A percentile compares a stretch with the other conserved stretches of the same genome.
phyloP scores from a whole-genome alignment of 1,139 yeast genomes.

The Zygotorulaspora mrakii region DNA sequence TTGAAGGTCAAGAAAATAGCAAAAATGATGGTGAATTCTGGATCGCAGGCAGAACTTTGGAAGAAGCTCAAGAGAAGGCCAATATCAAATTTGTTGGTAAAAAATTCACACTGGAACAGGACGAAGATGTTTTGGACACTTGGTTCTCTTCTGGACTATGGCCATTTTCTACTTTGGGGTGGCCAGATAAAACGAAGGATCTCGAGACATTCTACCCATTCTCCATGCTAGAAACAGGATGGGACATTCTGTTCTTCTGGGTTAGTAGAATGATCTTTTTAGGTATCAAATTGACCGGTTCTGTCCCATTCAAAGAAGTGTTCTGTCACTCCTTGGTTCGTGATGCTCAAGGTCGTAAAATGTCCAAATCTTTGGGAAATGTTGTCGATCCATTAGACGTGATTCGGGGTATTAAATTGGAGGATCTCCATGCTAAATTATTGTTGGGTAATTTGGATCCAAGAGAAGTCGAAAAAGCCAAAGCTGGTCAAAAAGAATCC shows the following conservation, averaged over 20 bases:
- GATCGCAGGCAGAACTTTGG: slow-evolving; percentile 83
- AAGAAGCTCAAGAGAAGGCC: slow-evolving; percentile 85
- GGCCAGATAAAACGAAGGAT: slow-evolving; percentile 83
- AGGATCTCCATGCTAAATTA: slow-evolving; percentile 75
- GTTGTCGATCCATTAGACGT: slow-evolving; percentile 96
- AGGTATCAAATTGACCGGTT: slow-evolving; percentile 85
- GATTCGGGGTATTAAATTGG: slow-evolving; percentile 78
- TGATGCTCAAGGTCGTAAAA: slow-evolving; percentile 98
- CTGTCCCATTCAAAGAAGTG: slow-evolving; percentile 90
- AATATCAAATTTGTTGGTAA: slow-evolving; percentile 63
- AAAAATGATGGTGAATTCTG: slow-evolving; percentile 63
- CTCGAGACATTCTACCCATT: slow-evolving; percentile 79
- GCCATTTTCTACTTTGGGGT: slow-evolving; percentile 95
- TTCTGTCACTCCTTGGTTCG: slow-evolving; percentile 98
- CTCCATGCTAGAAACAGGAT: slow-evolving; percentile 94
- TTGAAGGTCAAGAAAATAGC: slow-evolving; percentile 66
- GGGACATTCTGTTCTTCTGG: slow-evolving; percentile 99
- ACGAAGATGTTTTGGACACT: slow-evolving; percentile 96
- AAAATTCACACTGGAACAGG: slow-evolving; percentile 79
- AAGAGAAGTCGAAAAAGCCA: slow-evolving; percentile 81
- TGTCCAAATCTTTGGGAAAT: slow-evolving; percentile 96
- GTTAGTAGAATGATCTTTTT: slow-evolving; percentile 93
- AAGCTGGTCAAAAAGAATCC: slow-evolving; percentile 79
- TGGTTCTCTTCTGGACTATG: slow-evolving; percentile 98
- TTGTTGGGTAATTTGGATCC: slow-evolving; percentile 83